Conservation (phyloP, 495 filamentous ascomycete species). For the Annulohypoxylon stygium region DNA sequence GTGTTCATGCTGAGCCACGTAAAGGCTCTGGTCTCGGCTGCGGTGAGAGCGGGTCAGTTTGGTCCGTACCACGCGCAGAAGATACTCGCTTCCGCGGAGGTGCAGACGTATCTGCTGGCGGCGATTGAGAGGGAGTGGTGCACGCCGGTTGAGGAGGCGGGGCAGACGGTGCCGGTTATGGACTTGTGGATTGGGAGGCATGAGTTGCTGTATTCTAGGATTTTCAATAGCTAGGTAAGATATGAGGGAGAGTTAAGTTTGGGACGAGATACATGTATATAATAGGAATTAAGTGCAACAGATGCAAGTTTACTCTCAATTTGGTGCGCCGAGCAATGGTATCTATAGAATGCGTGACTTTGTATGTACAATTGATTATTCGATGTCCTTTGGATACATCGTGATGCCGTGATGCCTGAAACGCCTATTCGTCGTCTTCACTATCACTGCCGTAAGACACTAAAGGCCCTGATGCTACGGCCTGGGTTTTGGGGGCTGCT, state of each 20-base stretch:
- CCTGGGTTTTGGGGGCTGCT: constrained; percentile 63
- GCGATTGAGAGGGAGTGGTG: constrained; percentile 71
- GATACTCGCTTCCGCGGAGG: constrained; percentile 74
- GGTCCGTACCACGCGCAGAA: constrained; percentile 94
- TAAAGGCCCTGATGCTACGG: constrained; percentile 72
- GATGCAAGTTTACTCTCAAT: constrained; percentile 16
- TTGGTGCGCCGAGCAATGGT: constrained; percentile 36
- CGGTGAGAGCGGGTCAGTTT: constrained; percentile 87
- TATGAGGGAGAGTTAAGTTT: not conserved
- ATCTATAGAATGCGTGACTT: constrained; percentile 20
- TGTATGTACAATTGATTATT: constrained; percentile 37
- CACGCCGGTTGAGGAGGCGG: constrained; percentile 76
- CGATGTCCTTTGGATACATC: not conserved
- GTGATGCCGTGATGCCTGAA: not conserved
- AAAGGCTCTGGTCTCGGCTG: constrained; percentile 89
- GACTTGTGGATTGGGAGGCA: constrained; percentile 97
- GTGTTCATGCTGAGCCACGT: constrained; percentile 89
- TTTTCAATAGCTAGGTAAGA: constrained; percentile 78
- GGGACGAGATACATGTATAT: not conserved
- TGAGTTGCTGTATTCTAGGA: constrained; percentile 94
- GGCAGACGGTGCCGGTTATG: constrained; percentile 86
- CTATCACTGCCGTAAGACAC: constrained; percentile 94
- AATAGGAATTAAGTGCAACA: not conserved
- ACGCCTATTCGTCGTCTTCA: constrained; percentile 63
- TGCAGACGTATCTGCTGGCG: constrained; percentile 72